Base-by-base conservation (phyloP, 805 yeast genomes). In the Kluyveromyces lactis region DNA sequence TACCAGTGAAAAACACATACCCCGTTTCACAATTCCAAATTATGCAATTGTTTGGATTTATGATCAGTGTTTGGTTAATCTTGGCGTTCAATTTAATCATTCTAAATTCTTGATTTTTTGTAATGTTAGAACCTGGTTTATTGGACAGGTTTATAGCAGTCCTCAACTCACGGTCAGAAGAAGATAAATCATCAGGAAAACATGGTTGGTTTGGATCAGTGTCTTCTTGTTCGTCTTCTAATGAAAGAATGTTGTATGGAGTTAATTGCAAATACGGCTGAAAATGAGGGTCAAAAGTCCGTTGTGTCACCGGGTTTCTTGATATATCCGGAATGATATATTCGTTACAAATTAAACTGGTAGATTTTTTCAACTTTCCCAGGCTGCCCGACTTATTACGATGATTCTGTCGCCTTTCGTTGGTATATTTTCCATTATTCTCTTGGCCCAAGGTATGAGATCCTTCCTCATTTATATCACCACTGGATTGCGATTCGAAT, bases 21-120 rank as follows among this genome's bases (percentile, higher is more conserved):
- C 95, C 95, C 2, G 92, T 78, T 47, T 72, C 73, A 54, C 81
- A 79, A 57, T 83, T 92, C 95, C 95, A 86, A 46, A 86, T 78
- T 40, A 86, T 74, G 75, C 86, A 75, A 50, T 83, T 81, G 42
- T 71, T 75, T 48, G 53, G 53, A 35, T 56, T 58, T 36, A 59
- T 50, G 21, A 56, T 44, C 21, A 45, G 47, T 4, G 42, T 35
- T 10, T 33, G 36, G 30, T 21, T 26, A 9, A 15, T 24, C 19
- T 32, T 34, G 7, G 38, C 42, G 16, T 42, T 52, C 31, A 55
- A 38, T 38, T 56, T 57, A 21, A 48, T 49, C 36, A 55, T 37
- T 37, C 53, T 53, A 46, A 52, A 55, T 41, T 56, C 60, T 45
- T 58, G 62, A 38, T 58, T 57, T 36, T 55, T 58, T 5, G 58